phyloP scores from a whole-genome alignment of 2,329 filamentous ascomycete species.

The Fusarium verrucosum region DNA sequence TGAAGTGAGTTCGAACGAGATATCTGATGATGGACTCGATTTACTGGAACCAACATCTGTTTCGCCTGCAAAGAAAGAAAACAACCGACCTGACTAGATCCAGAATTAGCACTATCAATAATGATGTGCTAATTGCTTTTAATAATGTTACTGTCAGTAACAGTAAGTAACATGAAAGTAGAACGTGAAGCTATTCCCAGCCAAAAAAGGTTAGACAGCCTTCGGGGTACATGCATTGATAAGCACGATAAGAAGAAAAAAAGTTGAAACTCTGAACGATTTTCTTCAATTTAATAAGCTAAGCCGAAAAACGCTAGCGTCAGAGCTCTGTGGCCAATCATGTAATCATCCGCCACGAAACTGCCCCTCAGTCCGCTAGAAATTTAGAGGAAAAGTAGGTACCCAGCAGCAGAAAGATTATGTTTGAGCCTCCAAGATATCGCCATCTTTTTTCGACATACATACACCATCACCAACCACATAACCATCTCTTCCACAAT shows the following conservation, averaged over 20 bases:
- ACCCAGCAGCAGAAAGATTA: conserved; percentile 29
- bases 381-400: conserved; percentile 43
- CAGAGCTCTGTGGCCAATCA: background rate
- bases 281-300: conserved; percentile 15
- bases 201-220: background rate
- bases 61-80: background rate
- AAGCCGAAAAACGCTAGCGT: conserved; percentile 9
- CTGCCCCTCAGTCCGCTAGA: conserved; percentile 42
- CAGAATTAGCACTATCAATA: fast-evolving
- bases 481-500: conserved; percentile 47
- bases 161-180: too few species aligned
- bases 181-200: conserved; percentile 26
- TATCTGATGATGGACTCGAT: background rate
- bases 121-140: background rate
- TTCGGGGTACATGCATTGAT: conserved; percentile 3
- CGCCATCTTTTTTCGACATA: conserved; percentile 28
- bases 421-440: conserved; percentile 34
- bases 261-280: conserved; percentile 37
- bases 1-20: background rate
- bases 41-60: background rate
- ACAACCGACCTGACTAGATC: background rate
- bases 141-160: background rate
- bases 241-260: conserved; percentile 44
- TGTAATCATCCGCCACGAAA: conserved; percentile 11
- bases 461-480: conserved; percentile 7